These are phyloP conservation scores for Nemania sp. DNA, from an alignment of 2,329 filamentous ascomycete genomes.

Conservation along the genomic window DNA sequence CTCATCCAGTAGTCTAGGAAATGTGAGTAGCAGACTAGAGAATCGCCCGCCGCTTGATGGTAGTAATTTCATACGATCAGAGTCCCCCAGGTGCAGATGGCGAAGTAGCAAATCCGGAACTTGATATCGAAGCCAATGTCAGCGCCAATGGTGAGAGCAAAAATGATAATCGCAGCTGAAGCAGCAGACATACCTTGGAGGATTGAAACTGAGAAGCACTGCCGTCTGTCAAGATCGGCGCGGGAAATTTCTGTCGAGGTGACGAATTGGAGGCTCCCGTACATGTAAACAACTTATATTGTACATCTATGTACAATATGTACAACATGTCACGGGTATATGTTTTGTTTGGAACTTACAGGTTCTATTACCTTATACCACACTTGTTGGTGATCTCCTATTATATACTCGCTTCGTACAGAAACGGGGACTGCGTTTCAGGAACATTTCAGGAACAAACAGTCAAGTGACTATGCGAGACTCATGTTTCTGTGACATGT, in stretches of 20 bases:
- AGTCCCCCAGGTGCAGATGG: too few species aligned
- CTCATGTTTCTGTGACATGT: not conserved
- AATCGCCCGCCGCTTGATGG: not conserved
- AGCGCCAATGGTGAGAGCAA: not conserved
- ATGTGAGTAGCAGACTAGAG: not conserved
- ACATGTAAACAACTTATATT: too few species aligned
- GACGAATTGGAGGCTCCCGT: not conserved
- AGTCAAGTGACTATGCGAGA: not conserved
- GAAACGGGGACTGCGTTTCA: not conserved
- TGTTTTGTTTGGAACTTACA: too few species aligned
- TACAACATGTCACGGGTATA: too few species aligned
- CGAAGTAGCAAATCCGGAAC: not conserved
- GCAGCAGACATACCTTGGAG: not conserved
- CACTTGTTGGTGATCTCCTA: not conserved
- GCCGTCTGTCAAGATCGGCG: not conserved
- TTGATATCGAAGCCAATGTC: not conserved
- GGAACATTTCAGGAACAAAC: not conserved
- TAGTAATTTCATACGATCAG: too few species aligned
- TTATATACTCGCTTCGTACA: not conserved
- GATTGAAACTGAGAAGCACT: not conserved
- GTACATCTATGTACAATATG: too few species aligned
- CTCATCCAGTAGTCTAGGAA: too few species aligned
- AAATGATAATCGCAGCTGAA: not conserved
- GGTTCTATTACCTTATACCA: not conserved
- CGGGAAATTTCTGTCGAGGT: not conserved